Evolutionary conservation across 2,329 filamentous ascomycete species (phyloP).

Genomic region (Aspergillus spinulosporus): DNA sequence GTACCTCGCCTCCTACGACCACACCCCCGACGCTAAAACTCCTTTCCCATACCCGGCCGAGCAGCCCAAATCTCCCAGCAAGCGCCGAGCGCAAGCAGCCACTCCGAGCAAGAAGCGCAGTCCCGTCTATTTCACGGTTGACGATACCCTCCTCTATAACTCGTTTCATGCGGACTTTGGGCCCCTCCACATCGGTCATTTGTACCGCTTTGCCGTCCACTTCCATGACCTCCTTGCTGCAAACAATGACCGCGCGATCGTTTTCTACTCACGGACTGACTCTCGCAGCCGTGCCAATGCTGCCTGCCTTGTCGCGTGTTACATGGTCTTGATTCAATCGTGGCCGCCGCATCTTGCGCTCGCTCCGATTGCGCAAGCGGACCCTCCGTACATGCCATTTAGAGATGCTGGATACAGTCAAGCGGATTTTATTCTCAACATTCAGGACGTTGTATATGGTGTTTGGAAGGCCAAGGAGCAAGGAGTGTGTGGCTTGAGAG

Average conservation of each 20-base stretch:
- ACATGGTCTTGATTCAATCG: constrained; percentile 97
- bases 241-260: constrained; percentile 84
- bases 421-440: constrained; percentile 91
- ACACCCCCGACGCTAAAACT: constrained; percentile 76
- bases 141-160: constrained; percentile 91
- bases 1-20: constrained; percentile 89
- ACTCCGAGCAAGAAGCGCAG: constrained; percentile 56
- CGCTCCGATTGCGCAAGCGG: constrained; percentile 92
- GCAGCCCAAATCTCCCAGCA: constrained; percentile 67
- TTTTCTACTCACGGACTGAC: constrained; percentile 94
- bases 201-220: constrained; percentile 93
- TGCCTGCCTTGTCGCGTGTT: constrained; percentile 90
- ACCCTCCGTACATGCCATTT: constrained; percentile 98
- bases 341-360: constrained; percentile 96
- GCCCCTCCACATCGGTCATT: constrained; percentile 91
- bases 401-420: constrained; percentile 97
- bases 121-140: constrained; percentile 93
- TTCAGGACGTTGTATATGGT: constrained; percentile 96
- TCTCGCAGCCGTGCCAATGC: constrained; percentile 87
- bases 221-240: constrained; percentile 94
- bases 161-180: constrained; percentile 99
- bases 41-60: constrained; percentile 76
- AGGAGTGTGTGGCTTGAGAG: constrained; percentile 83
- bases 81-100: constrained; percentile 62
- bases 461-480: constrained; percentile 99